Evolutionary conservation across 2,329 filamentous ascomycete species (phyloP).

Genomic region (Basipetospora chlamydospora): DNA sequence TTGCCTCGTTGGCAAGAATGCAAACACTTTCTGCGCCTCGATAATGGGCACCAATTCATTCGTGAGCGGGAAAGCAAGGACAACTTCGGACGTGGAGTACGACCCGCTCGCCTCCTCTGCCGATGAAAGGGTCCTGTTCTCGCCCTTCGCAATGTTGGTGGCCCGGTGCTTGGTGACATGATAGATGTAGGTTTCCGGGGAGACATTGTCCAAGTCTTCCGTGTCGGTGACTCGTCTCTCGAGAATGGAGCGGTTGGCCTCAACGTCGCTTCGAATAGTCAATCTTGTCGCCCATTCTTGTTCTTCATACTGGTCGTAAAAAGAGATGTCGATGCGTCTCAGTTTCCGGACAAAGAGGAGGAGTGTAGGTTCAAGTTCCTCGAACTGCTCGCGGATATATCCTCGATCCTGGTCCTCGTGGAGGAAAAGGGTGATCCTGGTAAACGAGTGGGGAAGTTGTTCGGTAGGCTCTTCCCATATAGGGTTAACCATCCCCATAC

Average conservation of each 20-base stretch:
- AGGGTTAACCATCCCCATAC: slow-evolving; percentile 35
- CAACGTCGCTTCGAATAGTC: background rate
- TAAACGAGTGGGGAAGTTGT: slow-evolving; percentile 10
- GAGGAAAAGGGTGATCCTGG: slow-evolving; percentile 23
- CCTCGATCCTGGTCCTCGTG: slow-evolving; percentile 14
- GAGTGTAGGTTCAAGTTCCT: slow-evolving; percentile 21
- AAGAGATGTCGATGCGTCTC: slow-evolving; percentile 15
- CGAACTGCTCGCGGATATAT: slow-evolving; percentile 19
- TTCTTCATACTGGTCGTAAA: slow-evolving; percentile 13
- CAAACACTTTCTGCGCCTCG: slow-evolving; percentile 26
- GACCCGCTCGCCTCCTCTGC: slow-evolving; percentile 11
- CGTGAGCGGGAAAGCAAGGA: slow-evolving; percentile 30
- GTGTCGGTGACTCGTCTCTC: background rate
- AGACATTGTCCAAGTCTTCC: background rate
- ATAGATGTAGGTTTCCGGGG: slow-evolving; percentile 11
- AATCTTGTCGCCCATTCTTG: background rate
- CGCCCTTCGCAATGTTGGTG: slow-evolving; percentile 16
- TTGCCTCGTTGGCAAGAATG: slow-evolving; percentile 28
- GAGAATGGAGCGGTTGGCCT: background rate
- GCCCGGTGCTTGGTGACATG: slow-evolving; percentile 17
- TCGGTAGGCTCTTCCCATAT: slow-evolving; percentile 20
- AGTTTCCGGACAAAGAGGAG: slow-evolving; percentile 29
- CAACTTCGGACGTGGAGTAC: slow-evolving; percentile 18
- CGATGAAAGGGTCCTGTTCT: slow-evolving; percentile 19
- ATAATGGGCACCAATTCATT: slow-evolving; percentile 17